Conservation (phyloP, 176 grass and related monocot genomes). For the Bolboschoenus planiculmis region DNA sequence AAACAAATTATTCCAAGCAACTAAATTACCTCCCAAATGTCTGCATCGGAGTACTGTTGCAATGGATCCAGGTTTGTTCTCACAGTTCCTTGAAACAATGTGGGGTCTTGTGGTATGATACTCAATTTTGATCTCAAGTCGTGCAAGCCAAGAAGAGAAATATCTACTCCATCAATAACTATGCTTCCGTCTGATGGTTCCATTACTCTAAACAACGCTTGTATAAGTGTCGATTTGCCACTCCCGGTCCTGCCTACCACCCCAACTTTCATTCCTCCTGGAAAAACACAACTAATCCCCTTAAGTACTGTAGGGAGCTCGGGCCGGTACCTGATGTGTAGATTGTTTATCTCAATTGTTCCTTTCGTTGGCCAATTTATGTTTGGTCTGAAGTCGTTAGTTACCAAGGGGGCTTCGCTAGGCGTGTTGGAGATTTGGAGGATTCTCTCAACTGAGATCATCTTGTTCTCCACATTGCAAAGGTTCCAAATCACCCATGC, state of each 20-base stretch:
- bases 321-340: conserved; percentile 54
- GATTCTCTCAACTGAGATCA: conserved; percentile 94
- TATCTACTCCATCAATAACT: conserved; percentile 66
- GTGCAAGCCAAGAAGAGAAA: conserved; percentile 66
- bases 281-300: conserved; percentile 79
- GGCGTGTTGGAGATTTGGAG: conserved; percentile 67
- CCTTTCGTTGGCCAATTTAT: conserved; percentile 58
- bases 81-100: conserved; percentile 77
- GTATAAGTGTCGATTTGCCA: conserved; percentile 94
- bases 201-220: conserved; percentile 79
- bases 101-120: conserved; percentile 90
- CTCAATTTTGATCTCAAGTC: conserved; percentile 75
- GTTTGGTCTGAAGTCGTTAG: conserved; percentile 44
- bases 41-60: conserved; percentile 45
- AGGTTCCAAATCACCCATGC: conserved; percentile 94
- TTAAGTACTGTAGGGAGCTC: conserved; percentile 59
- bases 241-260: conserved; percentile 84
- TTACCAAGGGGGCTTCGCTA: conserved; percentile 56
- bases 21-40: conserved; percentile 77
- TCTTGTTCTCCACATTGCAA: conserved; percentile 91
- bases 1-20: not conserved
- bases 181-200: conserved; percentile 66
- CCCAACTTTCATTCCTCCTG: conserved; percentile 80
- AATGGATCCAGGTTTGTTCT: conserved; percentile 76
- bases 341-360: conserved; percentile 55